A percentile compares a stretch with the other conserved stretches of the same genome.
Evolutionary conservation across 257 asterid species (phyloP).

Genomic region (Anisodus tanguticus): DNA sequence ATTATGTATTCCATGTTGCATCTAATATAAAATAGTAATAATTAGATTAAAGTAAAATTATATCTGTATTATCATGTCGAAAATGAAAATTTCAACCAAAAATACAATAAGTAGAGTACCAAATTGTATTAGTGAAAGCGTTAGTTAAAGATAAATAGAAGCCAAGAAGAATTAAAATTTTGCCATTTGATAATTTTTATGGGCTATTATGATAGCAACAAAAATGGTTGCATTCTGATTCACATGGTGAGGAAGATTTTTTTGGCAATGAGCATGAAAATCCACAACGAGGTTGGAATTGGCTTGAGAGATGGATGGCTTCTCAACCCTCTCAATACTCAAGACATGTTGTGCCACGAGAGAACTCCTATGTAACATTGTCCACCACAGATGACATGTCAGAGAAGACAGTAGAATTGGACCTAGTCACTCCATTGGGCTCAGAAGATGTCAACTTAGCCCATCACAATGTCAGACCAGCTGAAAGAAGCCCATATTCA

Average conservation of each 20-base stretch:
- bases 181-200: background rate
- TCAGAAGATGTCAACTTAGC: constrained; percentile 40
- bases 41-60: too few relatives aligned
- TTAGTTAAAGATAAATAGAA: too few relatives aligned
- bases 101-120: too few relatives aligned
- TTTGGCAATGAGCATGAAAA: constrained; percentile 43
- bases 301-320: constrained; percentile 93
- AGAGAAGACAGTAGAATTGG: constrained; percentile 73
- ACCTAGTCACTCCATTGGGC: constrained; percentile 43
- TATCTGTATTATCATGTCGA: too few relatives aligned
- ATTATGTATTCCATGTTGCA: too few relatives aligned
- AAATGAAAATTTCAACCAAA: too few relatives aligned
- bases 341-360: constrained; percentile 45
- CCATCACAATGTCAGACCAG: constrained; percentile 39
- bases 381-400: constrained; percentile 53
- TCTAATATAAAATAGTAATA: too few relatives aligned
- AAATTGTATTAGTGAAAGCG: too few relatives aligned
- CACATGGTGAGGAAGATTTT: constrained; percentile 33
- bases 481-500: constrained; percentile 51
- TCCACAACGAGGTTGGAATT: constrained; percentile 75
- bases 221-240: constrained; percentile 33
- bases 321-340: constrained; percentile 61
- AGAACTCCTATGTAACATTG: constrained; percentile 42
- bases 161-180: background rate
- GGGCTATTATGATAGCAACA: constrained; percentile 28